A percentile compares a stretch with the other conserved stretches of the same genome.
These are phyloP conservation scores for Arthrinium phaeospermum DNA, from an alignment of 2,329 filamentous ascomycete species.

Conservation along the genomic window DNA sequence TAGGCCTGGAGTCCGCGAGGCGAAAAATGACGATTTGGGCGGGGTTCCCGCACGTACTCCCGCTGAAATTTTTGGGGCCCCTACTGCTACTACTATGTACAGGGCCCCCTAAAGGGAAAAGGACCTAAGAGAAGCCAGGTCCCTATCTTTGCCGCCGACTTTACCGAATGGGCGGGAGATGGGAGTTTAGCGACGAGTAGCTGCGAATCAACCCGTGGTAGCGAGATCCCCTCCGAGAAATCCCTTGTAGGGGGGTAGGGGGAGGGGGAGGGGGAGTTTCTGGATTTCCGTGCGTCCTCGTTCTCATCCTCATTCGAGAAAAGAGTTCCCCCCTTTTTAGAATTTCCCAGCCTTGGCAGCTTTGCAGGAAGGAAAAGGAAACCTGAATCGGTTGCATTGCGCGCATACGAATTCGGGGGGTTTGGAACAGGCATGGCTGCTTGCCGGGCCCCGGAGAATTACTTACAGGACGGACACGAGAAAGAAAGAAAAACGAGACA, in stretches of 20 bases:
- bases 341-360: not conserved
- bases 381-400: conserved; percentile 7
- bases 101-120: not conserved
- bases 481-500: not conserved
- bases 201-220: not conserved
- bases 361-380: not conserved
- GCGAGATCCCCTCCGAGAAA: not conserved
- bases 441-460: conserved; percentile 12
- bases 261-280: not conserved
- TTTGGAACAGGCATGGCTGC: not conserved
- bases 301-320: not conserved
- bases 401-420: conserved; percentile 2
- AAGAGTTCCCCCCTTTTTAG: not conserved
- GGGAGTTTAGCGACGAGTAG: not conserved
- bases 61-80: not conserved
- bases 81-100: not conserved
- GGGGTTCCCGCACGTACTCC: conserved; percentile 16
- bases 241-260: not conserved
- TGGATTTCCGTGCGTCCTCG: too few species aligned
- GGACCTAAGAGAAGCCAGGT: not conserved
- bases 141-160: conserved; percentile 1
- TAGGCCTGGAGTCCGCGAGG: conserved; percentile 3
- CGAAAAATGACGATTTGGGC: conserved; percentile 11
- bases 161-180: conserved; percentile 1
- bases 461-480: not conserved